Evolutionary conservation across 2,329 filamentous ascomycete species (phyloP).

Genomic region (Aspergillus ochraceus): DNA sequence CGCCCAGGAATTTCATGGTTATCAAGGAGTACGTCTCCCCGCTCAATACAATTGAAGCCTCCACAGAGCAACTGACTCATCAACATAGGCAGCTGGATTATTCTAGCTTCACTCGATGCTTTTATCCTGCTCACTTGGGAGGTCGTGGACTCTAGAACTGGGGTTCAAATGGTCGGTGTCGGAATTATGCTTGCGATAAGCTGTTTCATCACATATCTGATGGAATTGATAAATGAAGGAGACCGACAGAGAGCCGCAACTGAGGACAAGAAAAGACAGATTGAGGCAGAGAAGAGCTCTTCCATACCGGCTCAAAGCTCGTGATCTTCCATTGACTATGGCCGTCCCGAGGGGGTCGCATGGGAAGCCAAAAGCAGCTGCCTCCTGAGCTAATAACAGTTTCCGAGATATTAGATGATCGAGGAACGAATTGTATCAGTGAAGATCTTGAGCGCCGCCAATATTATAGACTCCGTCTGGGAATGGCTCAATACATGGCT

Average conservation of each 20-base stretch:
- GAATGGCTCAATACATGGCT: too few relatives aligned
- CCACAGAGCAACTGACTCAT: not conserved
- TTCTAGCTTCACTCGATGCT: not conserved
- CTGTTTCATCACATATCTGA: not conserved
- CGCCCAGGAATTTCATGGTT: not conserved
- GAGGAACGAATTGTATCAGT: too few relatives aligned
- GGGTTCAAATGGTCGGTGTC: not conserved
- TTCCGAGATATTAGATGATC: too few relatives aligned
- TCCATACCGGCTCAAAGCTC: too few relatives aligned
- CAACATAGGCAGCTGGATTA: not conserved
- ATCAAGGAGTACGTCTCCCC: not conserved
- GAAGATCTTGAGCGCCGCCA: too few relatives aligned
- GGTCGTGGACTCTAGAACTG: not conserved
- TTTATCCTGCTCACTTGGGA: not conserved
- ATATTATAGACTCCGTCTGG: too few relatives aligned
- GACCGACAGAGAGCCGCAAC: not conserved
- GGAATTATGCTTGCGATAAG: not conserved
- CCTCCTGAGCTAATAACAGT: too few relatives aligned
- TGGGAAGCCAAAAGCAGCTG: too few relatives aligned
- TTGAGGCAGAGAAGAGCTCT: too few relatives aligned
- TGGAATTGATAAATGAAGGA: not conserved
- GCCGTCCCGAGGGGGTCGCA: too few relatives aligned
- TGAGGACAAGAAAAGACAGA: not conserved
- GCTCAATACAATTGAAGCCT: not conserved
- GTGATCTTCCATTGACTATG: too few relatives aligned